Evolutionary conservation across 2,329 filamentous ascomycete genomes (phyloP), one percentile per base, ranked within the genome.

Genomic region (Calonectria crousiana): DNA sequence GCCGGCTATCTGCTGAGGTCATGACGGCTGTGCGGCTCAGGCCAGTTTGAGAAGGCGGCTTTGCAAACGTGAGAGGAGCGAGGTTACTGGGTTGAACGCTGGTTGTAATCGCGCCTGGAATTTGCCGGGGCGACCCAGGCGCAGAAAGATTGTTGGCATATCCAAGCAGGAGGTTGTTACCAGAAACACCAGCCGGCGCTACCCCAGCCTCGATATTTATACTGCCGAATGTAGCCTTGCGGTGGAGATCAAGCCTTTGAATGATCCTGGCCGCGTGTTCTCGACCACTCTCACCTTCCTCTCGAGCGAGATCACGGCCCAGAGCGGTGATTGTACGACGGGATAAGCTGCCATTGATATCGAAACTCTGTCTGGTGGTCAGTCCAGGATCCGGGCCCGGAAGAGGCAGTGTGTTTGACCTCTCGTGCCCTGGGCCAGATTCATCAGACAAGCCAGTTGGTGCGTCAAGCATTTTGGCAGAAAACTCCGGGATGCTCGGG

Each of bases 181-280:
- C 97, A 41, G 95, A 93, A 70, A 98, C 88, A 83, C 94, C 94
- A 44, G 95, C 95, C 78, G 98, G 96, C 34, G 85, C 74, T 28
- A 81, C 84, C 64, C 78, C 85, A 3, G 84, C 79, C 38, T 88
- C 87, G 11, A 83, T 81, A 30, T 84, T 86, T 26, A 85, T 83
- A 20, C 72, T 79, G 36, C 89, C 88, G 74, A 93, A 90, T 9
- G 92, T 91, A 47, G 93, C 89, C 82, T 96, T 97, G 77, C 96
- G 92, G 83, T 97, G 95, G 72, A 98, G 88, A 84, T 98, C 96
- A 56, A 98, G 90, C 84, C 95, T 98, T 83, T 97, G 95, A 83
- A 98, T 98, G 76, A 98, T 95, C 74, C 96, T 92, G 26, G 95
- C 92, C 11, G 95, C 94, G 83, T 97, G 95, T 74, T 97, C 95